Evolutionary conservation across 108 stramenopile genomes (phyloP), one percentile per base, ranked within the genome.

Genomic region (Conticribra guillardii): DNA sequence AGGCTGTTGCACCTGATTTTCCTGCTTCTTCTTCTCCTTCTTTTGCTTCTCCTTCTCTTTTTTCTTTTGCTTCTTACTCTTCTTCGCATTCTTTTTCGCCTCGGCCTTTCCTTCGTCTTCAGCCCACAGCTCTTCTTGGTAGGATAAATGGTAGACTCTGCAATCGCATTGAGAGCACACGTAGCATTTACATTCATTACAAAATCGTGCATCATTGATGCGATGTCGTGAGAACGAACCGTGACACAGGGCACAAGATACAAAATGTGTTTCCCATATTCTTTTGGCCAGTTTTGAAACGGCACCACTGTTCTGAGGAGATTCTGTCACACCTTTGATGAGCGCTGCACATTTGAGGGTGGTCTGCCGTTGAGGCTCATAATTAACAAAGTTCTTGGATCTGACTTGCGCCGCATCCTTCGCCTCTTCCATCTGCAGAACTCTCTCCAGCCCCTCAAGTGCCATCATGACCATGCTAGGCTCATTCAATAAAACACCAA

Each of bases 261-360:
- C 95, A 81, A 96, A 97, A 57, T 97, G 94, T 30, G 93, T 84
- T 61, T 93, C 94, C 97, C 97, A 98, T 52, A 98, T 92, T n/a
- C 94, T 81, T 52, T 84, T 82, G 15, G 96, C 97, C 19, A 96
- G 90, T 63, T 94, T 96, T 17, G 84, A 85, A 2, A 96, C 89
- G 4, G 88, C 90, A 30, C 78, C 78, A 67, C 87, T 94, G 64
- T 84, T 92, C 72, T 96, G 92, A 41, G 59, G 59, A 48, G 71
- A 76, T 24, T 96, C 89, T 11, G 93, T 79, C 24, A 89, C 96
- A 50, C 91, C 85, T 65, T 94, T 89, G 34, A 94, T 89, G 41
- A 97, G 83, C 24, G 83, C 58, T 1, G 93, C 89, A 56, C 85
- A 87, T 23, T 85, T 86, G 58, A 94, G 44, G 19, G 83, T 74